Evolutionary conservation across 371 early-diverging fungal genomes (phyloP), one percentile per base, ranked within the genome.

Genomic region (Mucor plumbeus): DNA sequence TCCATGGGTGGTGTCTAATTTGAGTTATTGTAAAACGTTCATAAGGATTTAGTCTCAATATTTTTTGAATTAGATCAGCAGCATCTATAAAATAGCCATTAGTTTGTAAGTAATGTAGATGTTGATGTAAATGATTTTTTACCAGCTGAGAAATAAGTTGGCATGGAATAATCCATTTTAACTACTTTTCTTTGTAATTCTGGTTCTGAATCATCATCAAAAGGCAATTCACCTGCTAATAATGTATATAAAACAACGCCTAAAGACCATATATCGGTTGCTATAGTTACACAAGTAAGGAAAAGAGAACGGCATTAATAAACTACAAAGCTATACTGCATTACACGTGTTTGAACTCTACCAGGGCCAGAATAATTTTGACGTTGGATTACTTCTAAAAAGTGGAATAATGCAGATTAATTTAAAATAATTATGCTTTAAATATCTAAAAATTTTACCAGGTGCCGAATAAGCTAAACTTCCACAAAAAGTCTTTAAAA

Each of bases 381-480:
- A 43, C 88, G 88, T 53, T 77, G 65, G 38, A 91, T 85, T 55
- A 92, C 90, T 70, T 92, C 91, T 72, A 50, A 34, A 44, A 61
- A 5, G 40, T 13, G 33, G 38, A 17, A 21, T 35, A 48, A 47
- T 47, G 39, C 43, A 40, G 57, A 47, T 55, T 55, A 41, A 14
- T 60, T 59, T 60, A 44, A 41, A 55, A 59, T 19, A 19, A 19
- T 19, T 8, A 47, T 47, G 6, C 9, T 19, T 4, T 47, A 19
- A 10, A 47, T n/a, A 19, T 47, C 19, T 4, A 19, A 19, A 19
- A 19, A 21, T 33, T 48, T 67, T 26, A 77, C 90, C 75, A 53
- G 95, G 95, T 10, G 95, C 89, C 19, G 94, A 90, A 77, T 94
- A 95, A 8, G 91, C 92, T 9, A 88, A 81, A 39, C 92, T 91